phyloP scores from a whole-genome alignment of 106 monocot species.

The Cymbidium sinense region DNA sequence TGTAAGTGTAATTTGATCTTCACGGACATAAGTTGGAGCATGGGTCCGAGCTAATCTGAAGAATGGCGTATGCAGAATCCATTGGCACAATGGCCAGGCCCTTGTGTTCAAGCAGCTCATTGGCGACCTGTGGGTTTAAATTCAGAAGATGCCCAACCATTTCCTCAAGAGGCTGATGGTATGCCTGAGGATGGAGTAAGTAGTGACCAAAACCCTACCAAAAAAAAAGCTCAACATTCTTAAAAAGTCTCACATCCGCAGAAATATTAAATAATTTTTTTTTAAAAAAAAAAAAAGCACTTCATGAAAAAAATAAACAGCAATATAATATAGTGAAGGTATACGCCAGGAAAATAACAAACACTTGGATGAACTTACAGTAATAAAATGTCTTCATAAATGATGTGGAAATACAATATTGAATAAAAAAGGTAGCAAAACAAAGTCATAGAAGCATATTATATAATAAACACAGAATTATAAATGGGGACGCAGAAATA shows the following conservation, averaged over 20 bases:
- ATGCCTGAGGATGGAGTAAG: slow-evolving; percentile 26
- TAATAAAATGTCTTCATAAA: too few relatives aligned
- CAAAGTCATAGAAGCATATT: neutral
- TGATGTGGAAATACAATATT: too few relatives aligned
- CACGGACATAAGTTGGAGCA: neutral
- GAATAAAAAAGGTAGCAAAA: neutral
- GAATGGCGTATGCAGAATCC: slow-evolving; percentile 27
- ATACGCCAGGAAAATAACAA: too few relatives aligned
- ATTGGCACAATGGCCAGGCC: slow-evolving; percentile 32
- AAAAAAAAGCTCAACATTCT: neutral
- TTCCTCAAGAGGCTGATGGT: slow-evolving; percentile 23
- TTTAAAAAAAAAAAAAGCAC: too few relatives aligned
- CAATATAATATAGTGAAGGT: too few relatives aligned
- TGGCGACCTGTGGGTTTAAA: slow-evolving; percentile 21
- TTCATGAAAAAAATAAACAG: too few relatives aligned
- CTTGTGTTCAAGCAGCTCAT: slow-evolving; percentile 33
- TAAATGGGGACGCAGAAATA: neutral
- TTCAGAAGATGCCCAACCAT: slow-evolving; percentile 37
- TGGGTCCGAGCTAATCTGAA: neutral
- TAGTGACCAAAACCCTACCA: slow-evolving; percentile 44
- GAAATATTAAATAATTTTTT: too few relatives aligned
- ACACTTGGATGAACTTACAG: too few relatives aligned
- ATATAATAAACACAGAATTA: neutral
- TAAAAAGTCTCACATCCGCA: too few relatives aligned
- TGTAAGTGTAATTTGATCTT: neutral